These are phyloP conservation scores for Termitomyces heimii DNA, from an alignment of 768 basidiomycete genomes.

Conservation along the genomic window DNA sequence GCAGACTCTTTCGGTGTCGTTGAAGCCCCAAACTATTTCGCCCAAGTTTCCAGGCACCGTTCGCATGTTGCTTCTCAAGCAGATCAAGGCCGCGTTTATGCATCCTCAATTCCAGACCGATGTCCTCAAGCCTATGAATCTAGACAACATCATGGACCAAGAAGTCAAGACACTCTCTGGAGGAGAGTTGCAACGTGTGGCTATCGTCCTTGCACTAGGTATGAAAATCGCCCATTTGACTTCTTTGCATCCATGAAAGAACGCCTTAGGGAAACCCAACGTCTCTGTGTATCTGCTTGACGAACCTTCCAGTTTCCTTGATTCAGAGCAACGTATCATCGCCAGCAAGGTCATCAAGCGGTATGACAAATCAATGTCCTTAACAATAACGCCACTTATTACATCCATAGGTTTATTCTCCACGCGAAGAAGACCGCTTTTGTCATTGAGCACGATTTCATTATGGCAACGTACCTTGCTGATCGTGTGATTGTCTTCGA, in stretches of 20 bases:
- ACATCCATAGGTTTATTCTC: constrained; percentile 68
- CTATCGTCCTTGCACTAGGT: constrained; percentile 91
- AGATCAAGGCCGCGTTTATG: constrained; percentile 95
- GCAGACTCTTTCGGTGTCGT: constrained; percentile 78
- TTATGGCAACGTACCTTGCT: constrained; percentile 99
- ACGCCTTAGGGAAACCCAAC: constrained; percentile 55
- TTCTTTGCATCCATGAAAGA: not conserved
- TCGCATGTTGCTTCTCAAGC: constrained; percentile 88
- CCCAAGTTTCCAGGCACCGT: constrained; percentile 98
- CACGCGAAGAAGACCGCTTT: constrained; percentile 98
- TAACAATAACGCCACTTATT: not conserved
- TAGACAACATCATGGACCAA: constrained; percentile 95
- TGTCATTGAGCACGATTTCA: constrained; percentile 99
- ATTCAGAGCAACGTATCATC: constrained; percentile 99
- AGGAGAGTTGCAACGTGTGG: constrained; percentile 97
- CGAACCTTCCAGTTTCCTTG: constrained; percentile 89
- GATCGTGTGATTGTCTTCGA: constrained; percentile 95
- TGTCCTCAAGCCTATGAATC: constrained; percentile 94
- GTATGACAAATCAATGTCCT: constrained; percentile 26
- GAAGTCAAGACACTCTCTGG: constrained; percentile 98
- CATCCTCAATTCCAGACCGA: constrained; percentile 99
- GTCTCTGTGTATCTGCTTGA: constrained; percentile 92
- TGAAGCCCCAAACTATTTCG: constrained; percentile 98
- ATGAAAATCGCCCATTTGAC: constrained; percentile 8
- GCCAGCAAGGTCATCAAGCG: constrained; percentile 98